Base-by-base conservation (phyloP, 129 eudicot species). In the Lactuca saligna region DNA sequence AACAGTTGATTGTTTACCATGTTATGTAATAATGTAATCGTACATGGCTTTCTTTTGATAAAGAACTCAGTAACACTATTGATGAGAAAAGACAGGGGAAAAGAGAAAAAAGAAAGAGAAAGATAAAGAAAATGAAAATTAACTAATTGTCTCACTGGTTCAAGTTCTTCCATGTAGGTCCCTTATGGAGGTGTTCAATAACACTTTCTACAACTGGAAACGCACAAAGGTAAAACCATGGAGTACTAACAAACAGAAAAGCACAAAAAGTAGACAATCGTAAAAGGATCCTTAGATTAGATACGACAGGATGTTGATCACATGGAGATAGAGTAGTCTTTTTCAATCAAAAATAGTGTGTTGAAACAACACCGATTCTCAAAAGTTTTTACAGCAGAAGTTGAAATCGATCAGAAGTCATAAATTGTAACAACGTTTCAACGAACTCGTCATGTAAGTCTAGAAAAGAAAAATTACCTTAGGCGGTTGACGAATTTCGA, bases 161-260 rank as follows among this genome's bases (percentile, higher is more conserved):
- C 37, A 61, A 61, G 66, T 61, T 61, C 32, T 35, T 37, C 13
- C 17, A 61, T 37, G 66, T 8, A 61, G 66, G 66, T 61, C 51
- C 66, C 51, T 34, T 61, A 61, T 41, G 42, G 51, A 38, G 17
- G 50, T 61, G 16, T 61, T 39, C 57, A 69, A 42, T 57, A 4
- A 70, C 79, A 59, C 69, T 60, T 68, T 69, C 70, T 68, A 76
- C 74, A 76, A 76, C 81, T 54, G 65, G 70, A 76, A 69, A 61
- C 65, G 37, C 76, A 54, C 71, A 61, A 50, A 50, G 35, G 50
- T 53, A 35, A 49, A 73, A 75, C 37, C 70, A 76, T n/a, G 16
- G 70, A 68, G 58, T 34, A 17, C 66, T 3, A 54, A 16, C 49
- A 63, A 51, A 69, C 65, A 68, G 58, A 76, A 60, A 76, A 61